These are phyloP conservation scores for Ogataea thermomethanolica DNA, from an alignment of 805 yeast species.

Conservation along the genomic window DNA sequence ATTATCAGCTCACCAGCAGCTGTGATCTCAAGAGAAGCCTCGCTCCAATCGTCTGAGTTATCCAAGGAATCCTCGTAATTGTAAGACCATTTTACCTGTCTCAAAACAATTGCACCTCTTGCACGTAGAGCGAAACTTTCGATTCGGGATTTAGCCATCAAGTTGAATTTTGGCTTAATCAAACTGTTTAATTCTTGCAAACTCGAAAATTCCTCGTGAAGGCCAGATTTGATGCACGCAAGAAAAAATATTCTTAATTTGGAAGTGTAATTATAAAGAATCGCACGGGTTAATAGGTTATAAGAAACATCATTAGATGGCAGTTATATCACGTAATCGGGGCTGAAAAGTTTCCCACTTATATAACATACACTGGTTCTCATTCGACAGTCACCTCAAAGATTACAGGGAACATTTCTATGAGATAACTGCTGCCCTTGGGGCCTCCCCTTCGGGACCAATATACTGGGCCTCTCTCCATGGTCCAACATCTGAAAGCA, in stretches of 20 bases:
- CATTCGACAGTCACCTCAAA: too few relatives aligned
- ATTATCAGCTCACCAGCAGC: constrained; percentile 26
- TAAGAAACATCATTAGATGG: too few relatives aligned
- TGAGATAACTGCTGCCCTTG: constrained; percentile 39
- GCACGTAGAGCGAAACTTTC: constrained; percentile 6
- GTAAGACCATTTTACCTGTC: constrained; percentile 23
- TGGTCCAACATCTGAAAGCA: constrained; percentile 89
- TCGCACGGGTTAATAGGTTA: too few relatives aligned
- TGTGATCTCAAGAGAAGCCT: constrained; percentile 24
- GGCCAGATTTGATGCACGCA: background rate
- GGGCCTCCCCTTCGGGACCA: constrained; percentile 96
- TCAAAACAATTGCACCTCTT: constrained; percentile 16
- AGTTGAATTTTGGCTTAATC: background rate
- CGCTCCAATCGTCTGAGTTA: constrained; percentile 19
- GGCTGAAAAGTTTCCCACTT: too few relatives aligned
- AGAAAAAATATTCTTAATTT: background rate
- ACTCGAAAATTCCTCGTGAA: background rate
- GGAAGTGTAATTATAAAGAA: too few relatives aligned
- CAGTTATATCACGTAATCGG: too few relatives aligned
- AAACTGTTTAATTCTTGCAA: too few relatives aligned
- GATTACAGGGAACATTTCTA: too few relatives aligned
- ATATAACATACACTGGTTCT: too few relatives aligned
- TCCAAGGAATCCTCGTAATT: constrained; percentile 6
- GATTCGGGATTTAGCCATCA: constrained; percentile 1
- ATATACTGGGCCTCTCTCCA: constrained; percentile 89